These are phyloP conservation scores for Phylloporus rhodoxanthus DNA, from an alignment of 768 basidiomycete genomes.

Conservation along the genomic window DNA sequence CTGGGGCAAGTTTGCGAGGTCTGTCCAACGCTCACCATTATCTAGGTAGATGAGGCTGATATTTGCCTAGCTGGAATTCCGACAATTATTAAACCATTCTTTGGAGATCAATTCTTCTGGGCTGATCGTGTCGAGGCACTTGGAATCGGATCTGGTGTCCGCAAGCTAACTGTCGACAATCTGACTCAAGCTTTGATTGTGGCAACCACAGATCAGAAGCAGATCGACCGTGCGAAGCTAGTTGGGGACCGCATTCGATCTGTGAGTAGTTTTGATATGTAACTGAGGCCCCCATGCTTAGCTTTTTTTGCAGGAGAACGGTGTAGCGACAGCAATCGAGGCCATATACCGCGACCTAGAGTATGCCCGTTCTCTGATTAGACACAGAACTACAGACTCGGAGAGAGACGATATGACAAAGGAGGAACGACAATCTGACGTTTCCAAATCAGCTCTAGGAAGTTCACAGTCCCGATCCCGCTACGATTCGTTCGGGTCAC, in stretches of 20 bases:
- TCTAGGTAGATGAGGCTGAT: constrained; percentile 3
- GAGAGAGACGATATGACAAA: constrained; percentile 5
- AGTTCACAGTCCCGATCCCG: constrained; percentile 39
- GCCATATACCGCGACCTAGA: constrained; percentile 95
- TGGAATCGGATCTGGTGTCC: constrained; percentile 82
- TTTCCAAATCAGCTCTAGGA: constrained; percentile 24
- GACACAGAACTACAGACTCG: constrained; percentile 35
- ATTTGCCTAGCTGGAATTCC: constrained; percentile 70
- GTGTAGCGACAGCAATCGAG: constrained; percentile 90
- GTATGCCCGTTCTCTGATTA: constrained; percentile 85
- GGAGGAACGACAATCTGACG: constrained; percentile 32
- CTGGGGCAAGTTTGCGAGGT: constrained; percentile 92
- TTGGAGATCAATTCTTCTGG: constrained; percentile 98
- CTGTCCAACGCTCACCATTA: constrained; percentile 13
- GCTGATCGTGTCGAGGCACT: constrained; percentile 96
- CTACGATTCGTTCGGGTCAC: constrained; percentile 53
- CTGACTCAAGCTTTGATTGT: constrained; percentile 71
- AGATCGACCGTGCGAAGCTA: constrained; percentile 77
- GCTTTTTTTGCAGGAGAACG: constrained; percentile 69
- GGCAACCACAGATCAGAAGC: constrained; percentile 85
- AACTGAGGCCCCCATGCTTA: neutral
- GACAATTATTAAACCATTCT: constrained; percentile 95
- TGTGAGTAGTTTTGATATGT: constrained; percentile 37
- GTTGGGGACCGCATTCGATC: constrained; percentile 84
- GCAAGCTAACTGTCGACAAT: constrained; percentile 76